phyloP scores from a whole-genome alignment of 1,284 basidiomycete species.

The Sporisorium exsertum region DNA sequence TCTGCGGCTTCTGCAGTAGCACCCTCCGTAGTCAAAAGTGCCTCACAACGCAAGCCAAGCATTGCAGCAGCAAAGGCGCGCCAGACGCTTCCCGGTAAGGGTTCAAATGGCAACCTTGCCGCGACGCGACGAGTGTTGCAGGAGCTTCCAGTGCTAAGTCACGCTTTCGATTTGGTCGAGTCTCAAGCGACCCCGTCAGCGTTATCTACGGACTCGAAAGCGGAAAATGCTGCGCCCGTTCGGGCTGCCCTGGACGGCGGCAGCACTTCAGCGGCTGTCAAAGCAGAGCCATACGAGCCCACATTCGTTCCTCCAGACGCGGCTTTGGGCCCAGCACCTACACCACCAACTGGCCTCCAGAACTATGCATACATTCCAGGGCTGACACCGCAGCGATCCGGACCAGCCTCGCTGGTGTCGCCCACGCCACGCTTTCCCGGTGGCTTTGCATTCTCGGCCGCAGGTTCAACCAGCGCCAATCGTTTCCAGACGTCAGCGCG shows the following conservation, averaged over 20 bases:
- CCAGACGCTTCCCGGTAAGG: constrained; percentile 5
- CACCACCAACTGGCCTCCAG: constrained; percentile 30
- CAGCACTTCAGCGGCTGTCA: neutral
- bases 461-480: constrained; percentile 1
- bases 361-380: constrained; percentile 44
- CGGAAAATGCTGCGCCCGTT: neutral
- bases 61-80: neutral
- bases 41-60: neutral
- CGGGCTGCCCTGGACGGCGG: neutral
- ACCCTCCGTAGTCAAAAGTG: neutral
- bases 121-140: constrained; percentile 31
- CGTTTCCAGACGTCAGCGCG: constrained; percentile 15
- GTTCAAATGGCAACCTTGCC: constrained; percentile 18
- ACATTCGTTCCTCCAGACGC: neutral
- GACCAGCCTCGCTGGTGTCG: constrained; percentile 14
- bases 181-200: neutral
- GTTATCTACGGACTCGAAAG: neutral
- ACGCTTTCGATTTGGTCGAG: constrained; percentile 11
- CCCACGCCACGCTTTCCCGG: constrained; percentile 42
- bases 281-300: constrained; percentile 16
- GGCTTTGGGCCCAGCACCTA: constrained; percentile 21
- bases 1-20: constrained; percentile 6
- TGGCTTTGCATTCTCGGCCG: constrained; percentile 32
- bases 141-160: constrained; percentile 31
- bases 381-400: constrained; percentile 22